Percentiles rank a stretch among this genome's conserved stretches.
Evolutionary conservation across 192 early-diverging fungal genomes (phyloP).

Genomic region (Entophlyctis helioformis): DNA sequence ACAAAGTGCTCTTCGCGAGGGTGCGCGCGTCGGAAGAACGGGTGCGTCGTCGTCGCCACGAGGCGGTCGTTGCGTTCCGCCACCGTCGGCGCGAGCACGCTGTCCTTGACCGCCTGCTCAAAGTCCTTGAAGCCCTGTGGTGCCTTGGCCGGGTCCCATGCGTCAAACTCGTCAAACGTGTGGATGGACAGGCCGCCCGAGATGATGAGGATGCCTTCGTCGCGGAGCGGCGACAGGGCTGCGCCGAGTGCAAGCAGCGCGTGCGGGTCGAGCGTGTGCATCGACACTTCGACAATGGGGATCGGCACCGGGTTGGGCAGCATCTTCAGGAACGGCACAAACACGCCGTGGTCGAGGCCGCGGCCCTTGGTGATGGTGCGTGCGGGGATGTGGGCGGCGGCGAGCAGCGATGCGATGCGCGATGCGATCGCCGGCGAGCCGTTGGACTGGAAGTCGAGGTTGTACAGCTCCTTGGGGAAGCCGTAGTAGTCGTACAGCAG

Average conservation of each 20-base stretch:
- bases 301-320: constrained; percentile 11
- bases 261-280: constrained; percentile 17
- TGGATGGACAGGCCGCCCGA: constrained; percentile 33
- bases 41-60: not conserved
- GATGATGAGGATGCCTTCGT: constrained; percentile 34
- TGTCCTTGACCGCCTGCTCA: not conserved
- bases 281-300: constrained; percentile 31
- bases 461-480: constrained; percentile 33
- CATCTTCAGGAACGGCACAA: constrained; percentile 32
- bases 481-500: constrained; percentile 43
- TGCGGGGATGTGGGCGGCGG: not conserved
- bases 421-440: constrained; percentile 27
- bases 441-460: constrained; percentile 25
- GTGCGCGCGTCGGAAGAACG: constrained; percentile 10
- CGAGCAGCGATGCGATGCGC: constrained; percentile 8
- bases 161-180: constrained; percentile 9
- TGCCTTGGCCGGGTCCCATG: not conserved
- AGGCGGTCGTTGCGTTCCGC: constrained; percentile 3
- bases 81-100: constrained; percentile 1
- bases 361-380: constrained; percentile 1
- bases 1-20: constrained; percentile 29
- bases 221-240: constrained; percentile 26
- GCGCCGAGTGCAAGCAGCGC: constrained; percentile 20
- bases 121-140: constrained; percentile 1
- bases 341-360: constrained; percentile 46